phyloP scores from a whole-genome alignment of 2,329 filamentous ascomycete genomes.

The Ampelomyces quisqualis region DNA sequence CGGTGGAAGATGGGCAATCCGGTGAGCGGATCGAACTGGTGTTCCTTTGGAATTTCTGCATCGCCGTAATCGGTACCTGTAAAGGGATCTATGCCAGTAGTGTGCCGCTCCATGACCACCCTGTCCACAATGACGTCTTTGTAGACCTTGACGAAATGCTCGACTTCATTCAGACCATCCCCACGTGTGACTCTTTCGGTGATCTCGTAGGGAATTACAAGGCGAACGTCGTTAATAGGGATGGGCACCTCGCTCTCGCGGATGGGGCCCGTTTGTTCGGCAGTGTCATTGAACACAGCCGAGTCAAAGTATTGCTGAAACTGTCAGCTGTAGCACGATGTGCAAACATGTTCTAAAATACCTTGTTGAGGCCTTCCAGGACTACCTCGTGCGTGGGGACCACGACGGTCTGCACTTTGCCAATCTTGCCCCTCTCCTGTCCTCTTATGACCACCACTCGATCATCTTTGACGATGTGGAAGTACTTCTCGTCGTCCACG shows the following conservation, averaged over 20 bases:
- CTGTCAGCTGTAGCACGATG: constrained; percentile 2
- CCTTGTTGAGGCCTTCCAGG: constrained; percentile 47
- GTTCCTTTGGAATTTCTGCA: constrained; percentile 27
- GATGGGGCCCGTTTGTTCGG: constrained; percentile 44
- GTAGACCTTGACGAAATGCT: constrained; percentile 51
- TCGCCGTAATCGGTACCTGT: constrained; percentile 31
- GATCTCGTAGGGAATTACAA: constrained; percentile 70
- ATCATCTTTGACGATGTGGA: constrained; percentile 59
- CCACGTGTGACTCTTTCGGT: constrained; percentile 52
- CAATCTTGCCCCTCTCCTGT: constrained; percentile 80
- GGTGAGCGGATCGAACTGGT: constrained; percentile 34
- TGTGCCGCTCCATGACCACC: constrained; percentile 35
- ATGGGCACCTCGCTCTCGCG: constrained; percentile 58
- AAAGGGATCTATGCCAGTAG: constrained; percentile 34
- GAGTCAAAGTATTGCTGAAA: constrained; percentile 46
- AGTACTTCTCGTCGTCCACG: constrained; percentile 32
- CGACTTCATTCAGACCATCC: constrained; percentile 59
- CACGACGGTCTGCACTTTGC: constrained; percentile 62
- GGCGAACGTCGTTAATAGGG: constrained; percentile 70
- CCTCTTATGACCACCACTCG: constrained; percentile 80
- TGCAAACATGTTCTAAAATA: constrained; percentile 6
- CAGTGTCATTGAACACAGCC: constrained; percentile 36
- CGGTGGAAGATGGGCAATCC: constrained; percentile 36
- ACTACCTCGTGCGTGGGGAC: constrained; percentile 35
- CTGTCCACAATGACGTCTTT: constrained; percentile 54